phyloP scores from a whole-genome alignment of 2,329 filamentous ascomycete species.

The Verruconis gallopava region DNA sequence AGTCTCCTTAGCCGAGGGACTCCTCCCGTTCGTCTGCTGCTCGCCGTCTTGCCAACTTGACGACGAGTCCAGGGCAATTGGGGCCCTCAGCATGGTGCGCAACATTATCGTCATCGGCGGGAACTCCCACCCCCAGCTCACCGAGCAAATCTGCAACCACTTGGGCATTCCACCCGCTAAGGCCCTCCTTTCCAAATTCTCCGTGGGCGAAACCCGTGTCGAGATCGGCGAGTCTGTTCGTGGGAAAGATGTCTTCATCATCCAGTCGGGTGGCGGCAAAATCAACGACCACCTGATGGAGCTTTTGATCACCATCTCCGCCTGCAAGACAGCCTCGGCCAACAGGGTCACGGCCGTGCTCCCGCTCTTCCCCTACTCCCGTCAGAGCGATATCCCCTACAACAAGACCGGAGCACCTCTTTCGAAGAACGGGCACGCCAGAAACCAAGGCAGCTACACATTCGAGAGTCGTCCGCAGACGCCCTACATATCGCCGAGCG shows the following conservation, averaged over 20 bases:
- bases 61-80: background rate
- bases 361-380: conserved; percentile 90
- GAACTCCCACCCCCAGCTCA: conserved; percentile 80
- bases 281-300: conserved; percentile 97
- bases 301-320: conserved; percentile 94
- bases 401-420: conserved; percentile 89
- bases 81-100: conserved; percentile 56
- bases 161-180: conserved; percentile 78
- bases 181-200: conserved; percentile 81
- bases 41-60: background rate
- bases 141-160: conserved; percentile 74
- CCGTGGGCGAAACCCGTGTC: conserved; percentile 85
- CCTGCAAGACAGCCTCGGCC: conserved; percentile 88
- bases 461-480: conserved; percentile 89
- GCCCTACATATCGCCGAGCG: conserved; percentile 50
- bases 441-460: conserved; percentile 49
- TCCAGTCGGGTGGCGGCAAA: conserved; percentile 82
- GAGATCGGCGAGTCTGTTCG: conserved; percentile 95
- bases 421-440: conserved; percentile 45
- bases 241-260: conserved; percentile 97
- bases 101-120: conserved; percentile 91
- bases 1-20: background rate
- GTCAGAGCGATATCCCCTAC: conserved; percentile 93
- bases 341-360: conserved; percentile 87
- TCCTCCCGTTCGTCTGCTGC: background rate